These are phyloP conservation scores for Elongisporangium senticosum DNA, from an alignment of 352 stramenopile genomes.

Conservation along the genomic window DNA sequence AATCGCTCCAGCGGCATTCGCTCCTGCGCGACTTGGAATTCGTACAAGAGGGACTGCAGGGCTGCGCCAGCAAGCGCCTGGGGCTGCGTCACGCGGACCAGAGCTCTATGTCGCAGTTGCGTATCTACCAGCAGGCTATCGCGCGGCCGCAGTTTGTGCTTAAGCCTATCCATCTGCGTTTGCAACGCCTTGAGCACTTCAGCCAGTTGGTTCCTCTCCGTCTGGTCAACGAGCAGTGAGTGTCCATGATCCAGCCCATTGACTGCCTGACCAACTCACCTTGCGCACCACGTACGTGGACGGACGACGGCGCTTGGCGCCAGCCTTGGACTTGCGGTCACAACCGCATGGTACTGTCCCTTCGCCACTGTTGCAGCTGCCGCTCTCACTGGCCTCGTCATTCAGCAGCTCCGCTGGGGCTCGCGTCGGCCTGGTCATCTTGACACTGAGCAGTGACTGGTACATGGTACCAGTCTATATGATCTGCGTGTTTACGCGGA, in stretches of 20 bases:
- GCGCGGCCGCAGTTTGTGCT: not conserved
- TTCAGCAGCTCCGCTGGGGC: too few relatives aligned
- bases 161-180: not conserved
- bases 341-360: not conserved
- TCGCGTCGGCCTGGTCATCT: not conserved
- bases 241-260: too few relatives aligned
- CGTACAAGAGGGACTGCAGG: not conserved
- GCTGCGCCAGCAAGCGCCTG: not conserved
- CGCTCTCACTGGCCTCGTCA: not conserved
- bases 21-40: constrained; percentile 3
- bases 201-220: not conserved
- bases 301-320: not conserved
- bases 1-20: constrained; percentile 10
- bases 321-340: not conserved
- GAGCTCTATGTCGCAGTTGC: not conserved
- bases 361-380: not conserved
- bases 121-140: not conserved
- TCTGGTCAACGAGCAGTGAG: constrained; percentile 3
- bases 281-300: not conserved
- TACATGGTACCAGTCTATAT: not conserved
- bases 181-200: not conserved
- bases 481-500: not conserved
- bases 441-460: not conserved
- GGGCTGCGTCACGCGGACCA: not conserved
- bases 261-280: constrained; percentile 5